Evolutionary conservation across 805 yeast species (phyloP).

Genomic region (Lipomyces mesembrius): DNA sequence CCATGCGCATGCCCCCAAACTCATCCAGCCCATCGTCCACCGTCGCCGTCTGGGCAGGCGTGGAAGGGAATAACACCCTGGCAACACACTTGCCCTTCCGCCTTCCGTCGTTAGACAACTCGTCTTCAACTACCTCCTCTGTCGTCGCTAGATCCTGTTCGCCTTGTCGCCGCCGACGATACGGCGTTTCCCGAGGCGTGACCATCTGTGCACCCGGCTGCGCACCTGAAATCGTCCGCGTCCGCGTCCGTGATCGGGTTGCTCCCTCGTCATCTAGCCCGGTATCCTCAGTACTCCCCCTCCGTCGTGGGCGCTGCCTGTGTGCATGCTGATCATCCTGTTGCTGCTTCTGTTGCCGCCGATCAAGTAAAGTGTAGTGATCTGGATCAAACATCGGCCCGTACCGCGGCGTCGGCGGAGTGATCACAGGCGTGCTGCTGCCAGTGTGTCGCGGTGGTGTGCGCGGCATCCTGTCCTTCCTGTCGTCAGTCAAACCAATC

Average conservation of each 20-base stretch:
- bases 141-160: constrained; percentile 2
- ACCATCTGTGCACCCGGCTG: constrained; percentile 29
- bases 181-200: constrained; percentile 36
- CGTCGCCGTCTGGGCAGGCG: not conserved
- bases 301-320: constrained; percentile 14
- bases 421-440: constrained; percentile 12
- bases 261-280: not conserved
- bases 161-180: constrained; percentile 14
- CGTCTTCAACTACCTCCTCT: constrained; percentile 14
- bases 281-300: not conserved
- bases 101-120: not conserved
- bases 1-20: not conserved
- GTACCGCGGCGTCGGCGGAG: constrained; percentile 34
- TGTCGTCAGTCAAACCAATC: not conserved
- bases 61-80: constrained; percentile 12
- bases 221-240: constrained; percentile 32
- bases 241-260: constrained; percentile 18
- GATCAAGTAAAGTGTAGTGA: constrained; percentile 6
- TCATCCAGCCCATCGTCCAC: not conserved
- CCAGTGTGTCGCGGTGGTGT: not conserved
- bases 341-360: constrained; percentile 8
- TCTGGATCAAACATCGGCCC: constrained; percentile 35
- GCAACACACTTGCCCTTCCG: constrained; percentile 1
- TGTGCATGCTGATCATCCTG: constrained; percentile 2
- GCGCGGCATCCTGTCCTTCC: not conserved